A percentile compares a stretch with the other conserved stretches of the same genome.
phyloP scores from a whole-genome alignment of 176 grass and related monocot species.

The Typha latifolia region DNA sequence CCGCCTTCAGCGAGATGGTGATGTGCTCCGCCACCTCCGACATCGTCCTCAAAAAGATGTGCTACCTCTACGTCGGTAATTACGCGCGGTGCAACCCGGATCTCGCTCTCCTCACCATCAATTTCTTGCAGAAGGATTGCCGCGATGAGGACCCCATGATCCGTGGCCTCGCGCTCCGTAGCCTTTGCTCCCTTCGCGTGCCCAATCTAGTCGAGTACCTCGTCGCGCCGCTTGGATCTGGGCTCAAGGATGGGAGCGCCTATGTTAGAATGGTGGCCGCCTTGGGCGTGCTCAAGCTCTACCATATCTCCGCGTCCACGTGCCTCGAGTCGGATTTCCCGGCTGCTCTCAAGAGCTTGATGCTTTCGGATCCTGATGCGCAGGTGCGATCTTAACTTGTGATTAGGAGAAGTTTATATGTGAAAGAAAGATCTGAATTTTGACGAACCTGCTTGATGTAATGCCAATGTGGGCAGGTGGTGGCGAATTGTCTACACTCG shows the following conservation, averaged over 20 bases:
- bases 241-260: conserved; percentile 77
- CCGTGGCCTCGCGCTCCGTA: conserved; percentile 88
- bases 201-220: conserved; percentile 95
- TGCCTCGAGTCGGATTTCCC: conserved; percentile 91
- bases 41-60: conserved; percentile 98
- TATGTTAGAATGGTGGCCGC: conserved; percentile 82
- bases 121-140: conserved; percentile 98
- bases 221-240: conserved; percentile 59
- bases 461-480: conserved; percentile 40
- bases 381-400: conserved; percentile 38
- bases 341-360: conserved; percentile 66
- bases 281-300: conserved; percentile 72
- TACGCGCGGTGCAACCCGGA: conserved; percentile 84
- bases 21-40: conserved; percentile 98
- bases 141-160: conserved; percentile 90
- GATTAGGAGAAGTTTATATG: conserved; percentile 2
- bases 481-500: conserved; percentile 83
- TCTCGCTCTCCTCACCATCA: conserved; percentile 92
- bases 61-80: conserved; percentile 95
- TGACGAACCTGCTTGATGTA: conserved; percentile 11
- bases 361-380: conserved; percentile 85
- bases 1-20: conserved; percentile 97
- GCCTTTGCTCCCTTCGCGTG: conserved; percentile 91
- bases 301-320: conserved; percentile 79
- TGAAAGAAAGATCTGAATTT: conserved; percentile 6